Evolutionary conservation across 140 eudicot genomes (phyloP).

Genomic region (Erigeron philadelphicus): DNA sequence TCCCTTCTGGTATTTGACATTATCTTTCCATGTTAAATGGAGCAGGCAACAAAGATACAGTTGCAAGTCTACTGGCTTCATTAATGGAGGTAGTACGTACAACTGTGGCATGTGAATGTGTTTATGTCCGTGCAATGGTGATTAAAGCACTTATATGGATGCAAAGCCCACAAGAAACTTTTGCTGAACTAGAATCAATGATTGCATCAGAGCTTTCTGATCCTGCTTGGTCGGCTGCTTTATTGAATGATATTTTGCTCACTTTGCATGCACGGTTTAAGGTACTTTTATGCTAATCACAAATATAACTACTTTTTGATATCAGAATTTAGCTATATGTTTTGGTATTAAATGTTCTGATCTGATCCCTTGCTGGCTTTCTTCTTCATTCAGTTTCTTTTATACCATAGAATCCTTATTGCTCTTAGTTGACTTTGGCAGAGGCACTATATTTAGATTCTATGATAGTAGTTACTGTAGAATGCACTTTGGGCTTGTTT

Average conservation of each 20-base stretch:
- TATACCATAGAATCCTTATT: conserved; percentile 6
- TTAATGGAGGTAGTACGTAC: conserved; percentile 97
- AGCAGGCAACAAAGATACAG: conserved; percentile 65
- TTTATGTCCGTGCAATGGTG: conserved; percentile 95
- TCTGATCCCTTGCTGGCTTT: conserved; percentile 7
- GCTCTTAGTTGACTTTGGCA: conserved; percentile 6
- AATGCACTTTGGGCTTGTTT: not conserved
- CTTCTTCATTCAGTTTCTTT: conserved; percentile 5
- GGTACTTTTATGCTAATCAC: conserved; percentile 38
- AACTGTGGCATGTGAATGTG: conserved; percentile 98
- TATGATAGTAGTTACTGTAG: not conserved
- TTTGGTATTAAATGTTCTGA: conserved; percentile 8
- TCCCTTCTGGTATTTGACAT: conserved; percentile 34
- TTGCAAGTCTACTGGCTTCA: conserved; percentile 78
- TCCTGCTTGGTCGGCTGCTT: conserved; percentile 94
- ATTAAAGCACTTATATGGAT: conserved; percentile 96
- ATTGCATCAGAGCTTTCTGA: conserved; percentile 95
- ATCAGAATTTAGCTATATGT: not conserved
- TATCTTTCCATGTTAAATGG: conserved; percentile 52
- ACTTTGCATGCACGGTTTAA: conserved; percentile 99
- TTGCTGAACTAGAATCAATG: conserved; percentile 81
- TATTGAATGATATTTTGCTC: conserved; percentile 78
- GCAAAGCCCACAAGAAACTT: conserved; percentile 96
- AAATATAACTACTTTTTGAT: not conserved
- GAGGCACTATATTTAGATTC: not conserved